Evolutionary conservation across 73 alveolate genomes (phyloP), one percentile per base, ranked within the genome.

Genomic region (Breviolum minutum): DNA sequence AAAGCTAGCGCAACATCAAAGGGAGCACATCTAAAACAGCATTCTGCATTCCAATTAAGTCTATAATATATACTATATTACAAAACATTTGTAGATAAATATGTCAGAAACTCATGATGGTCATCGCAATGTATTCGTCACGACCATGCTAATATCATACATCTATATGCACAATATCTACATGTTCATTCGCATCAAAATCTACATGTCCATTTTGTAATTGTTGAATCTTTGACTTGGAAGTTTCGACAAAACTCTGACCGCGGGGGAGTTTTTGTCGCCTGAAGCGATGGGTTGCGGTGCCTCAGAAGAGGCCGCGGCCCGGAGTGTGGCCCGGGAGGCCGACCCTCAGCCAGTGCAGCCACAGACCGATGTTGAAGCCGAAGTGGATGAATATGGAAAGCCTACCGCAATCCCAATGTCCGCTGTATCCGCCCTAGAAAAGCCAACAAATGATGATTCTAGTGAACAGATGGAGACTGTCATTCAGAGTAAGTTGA

Each of bases 301-400:
- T 26, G 94, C 94, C 79, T 86, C 94, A 8, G 8, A 26, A 22
- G 76, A 83, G 2, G n/a, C n/a, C n/a, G n/a, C n/a, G n/a, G n/a
- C n/a, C n/a, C n/a, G n/a, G n/a, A n/a, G n/a, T n/a, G n/a, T n/a
- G n/a, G n/a, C n/a, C n/a, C n/a, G n/a, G n/a, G n/a, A n/a, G n/a
- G n/a, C 77, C 77, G 24, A 68, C n/a, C 77, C 77, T 1, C 77
- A 14, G 77, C 63, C 86, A 9, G 86, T 22, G 63, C n/a, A 60
- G 61, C 26, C 86, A 8, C n/a, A 13, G 86, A 63, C 13, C 8
- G 79, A 86, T 63, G 94, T 62, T 61, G 11, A 32, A 20, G 30
- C 95, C 8, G 95, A 88, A 63, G 54, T 88, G 95, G 95, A 88
- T 30, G 95, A 64, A n/a, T 68, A 14, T 54, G 95, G 95, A 66